These are phyloP conservation scores for Dothideomycetes sp. DNA, from an alignment of 2,329 filamentous ascomycete genomes.

Conservation along the genomic window DNA sequence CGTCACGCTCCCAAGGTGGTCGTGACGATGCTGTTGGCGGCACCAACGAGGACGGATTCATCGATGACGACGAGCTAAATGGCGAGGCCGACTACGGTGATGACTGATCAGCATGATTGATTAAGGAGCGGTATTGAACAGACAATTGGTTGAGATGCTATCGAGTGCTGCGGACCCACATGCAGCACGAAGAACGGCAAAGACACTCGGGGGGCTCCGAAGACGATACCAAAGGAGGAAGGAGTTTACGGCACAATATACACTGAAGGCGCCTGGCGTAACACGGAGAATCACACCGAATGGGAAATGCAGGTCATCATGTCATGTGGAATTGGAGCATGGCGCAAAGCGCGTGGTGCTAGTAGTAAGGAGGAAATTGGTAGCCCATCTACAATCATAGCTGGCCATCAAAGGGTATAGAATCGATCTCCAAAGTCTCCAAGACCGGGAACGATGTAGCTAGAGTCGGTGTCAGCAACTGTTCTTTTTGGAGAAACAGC, in stretches of 20 bases:
- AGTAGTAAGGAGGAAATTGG: not conserved
- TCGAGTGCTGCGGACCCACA: no score
- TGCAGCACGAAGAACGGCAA: no score
- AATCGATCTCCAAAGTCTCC: conserved; percentile 95
- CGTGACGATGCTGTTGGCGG: conserved; percentile 20
- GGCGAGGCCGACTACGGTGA: conserved; percentile 27
- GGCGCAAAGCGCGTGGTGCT: not conserved
- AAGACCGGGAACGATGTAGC: conserved; percentile 88
- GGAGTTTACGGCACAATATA: conserved; percentile 11
- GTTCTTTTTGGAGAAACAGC: not conserved
- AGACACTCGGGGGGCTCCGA: conserved; percentile 4
- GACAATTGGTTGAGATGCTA: no score
- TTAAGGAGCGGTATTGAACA: no score
- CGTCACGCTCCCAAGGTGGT: conserved; percentile 14
- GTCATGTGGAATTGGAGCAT: conserved; percentile 4
- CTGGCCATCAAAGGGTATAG: conserved; percentile 63
- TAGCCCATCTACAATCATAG: no score
- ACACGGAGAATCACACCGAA: conserved; percentile 1
- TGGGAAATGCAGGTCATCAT: conserved; percentile 7
- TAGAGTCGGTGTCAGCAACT: conserved; percentile 38
- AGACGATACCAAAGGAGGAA: conserved; percentile 10
- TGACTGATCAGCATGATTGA: no score
- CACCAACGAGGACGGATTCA: conserved; percentile 26
- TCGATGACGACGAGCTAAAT: conserved; percentile 29
- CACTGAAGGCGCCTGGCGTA: conserved; percentile 5